Percentiles rank a stretch among this genome's conserved stretches.
Evolutionary conservation across 192 early-diverging fungal species (phyloP).

Genomic region (Gryganskiella cystojenkinii): DNA sequence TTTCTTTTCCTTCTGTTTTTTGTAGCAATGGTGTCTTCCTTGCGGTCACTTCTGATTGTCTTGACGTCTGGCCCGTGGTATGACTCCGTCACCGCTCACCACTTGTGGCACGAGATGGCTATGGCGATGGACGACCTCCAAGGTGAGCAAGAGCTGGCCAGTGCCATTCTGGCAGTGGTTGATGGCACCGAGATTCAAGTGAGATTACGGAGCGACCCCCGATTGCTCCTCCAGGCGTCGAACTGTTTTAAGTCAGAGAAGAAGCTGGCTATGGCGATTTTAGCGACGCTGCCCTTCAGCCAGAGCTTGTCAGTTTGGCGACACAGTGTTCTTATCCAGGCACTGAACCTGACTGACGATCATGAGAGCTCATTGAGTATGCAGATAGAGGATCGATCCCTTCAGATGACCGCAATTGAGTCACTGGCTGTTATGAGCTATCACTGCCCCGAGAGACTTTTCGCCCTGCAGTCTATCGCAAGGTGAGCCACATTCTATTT

Average conservation of each 20-base stretch:
- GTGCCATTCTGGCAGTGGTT: background rate
- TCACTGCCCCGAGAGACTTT: constrained; percentile 7
- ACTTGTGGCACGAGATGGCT: constrained; percentile 19
- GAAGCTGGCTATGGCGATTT: constrained; percentile 18
- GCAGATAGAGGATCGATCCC: background rate
- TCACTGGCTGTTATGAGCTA: constrained; percentile 21
- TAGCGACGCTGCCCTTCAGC: no score
- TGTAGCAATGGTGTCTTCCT: no score
- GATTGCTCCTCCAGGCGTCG: constrained; percentile 14
- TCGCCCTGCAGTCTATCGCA: background rate
- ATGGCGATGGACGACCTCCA: constrained; percentile 7
- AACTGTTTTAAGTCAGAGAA: constrained; percentile 18
- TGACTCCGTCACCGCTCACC: constrained; percentile 6
- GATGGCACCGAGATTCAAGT: constrained; percentile 32
- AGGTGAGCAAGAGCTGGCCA: constrained; percentile 17
- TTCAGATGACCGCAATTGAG: constrained; percentile 12
- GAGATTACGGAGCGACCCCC: constrained; percentile 15
- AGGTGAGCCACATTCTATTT: no score
- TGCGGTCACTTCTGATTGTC: background rate
- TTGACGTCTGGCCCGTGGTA: constrained; percentile 48
- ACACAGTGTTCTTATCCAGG: no score
- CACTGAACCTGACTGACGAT: background rate
- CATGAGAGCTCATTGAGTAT: no score
- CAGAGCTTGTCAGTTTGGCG: no score
- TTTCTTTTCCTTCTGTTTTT: background rate